phyloP scores from a whole-genome alignment of 2,329 filamentous ascomycete species.

The Peltaster fructicola region DNA sequence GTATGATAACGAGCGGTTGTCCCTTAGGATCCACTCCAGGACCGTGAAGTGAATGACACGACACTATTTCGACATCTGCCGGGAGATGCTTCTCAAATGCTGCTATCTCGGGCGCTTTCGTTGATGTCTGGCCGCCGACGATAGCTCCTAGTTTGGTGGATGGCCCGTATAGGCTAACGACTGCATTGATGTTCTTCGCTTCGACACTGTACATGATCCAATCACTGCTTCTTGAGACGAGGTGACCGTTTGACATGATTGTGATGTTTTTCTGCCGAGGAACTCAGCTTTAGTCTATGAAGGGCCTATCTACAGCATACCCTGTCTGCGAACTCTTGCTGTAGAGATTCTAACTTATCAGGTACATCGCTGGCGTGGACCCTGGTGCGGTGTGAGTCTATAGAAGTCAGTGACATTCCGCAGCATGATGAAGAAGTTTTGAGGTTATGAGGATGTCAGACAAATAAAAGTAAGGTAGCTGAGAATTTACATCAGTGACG shows the following conservation, averaged over 20 bases:
- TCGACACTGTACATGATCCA: slow-evolving; percentile 99
- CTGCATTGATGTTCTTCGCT: slow-evolving; percentile 70
- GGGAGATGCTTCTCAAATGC: slow-evolving; percentile 86
- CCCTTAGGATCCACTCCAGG: slow-evolving; percentile 74
- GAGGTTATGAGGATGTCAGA: slow-evolving; percentile 46
- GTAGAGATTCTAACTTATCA: slow-evolving; percentile 67
- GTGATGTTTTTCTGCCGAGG: slow-evolving; percentile 56
- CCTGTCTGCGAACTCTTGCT: slow-evolving; percentile 66
- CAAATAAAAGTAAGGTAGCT: slow-evolving; percentile 86
- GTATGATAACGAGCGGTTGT: slow-evolving; percentile 84
- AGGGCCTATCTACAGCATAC: slow-evolving; percentile 39
- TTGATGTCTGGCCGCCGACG: slow-evolving; percentile 93
- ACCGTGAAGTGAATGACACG: slow-evolving; percentile 90
- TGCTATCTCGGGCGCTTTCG: slow-evolving; percentile 80
- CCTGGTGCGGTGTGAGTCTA: slow-evolving; percentile 34
- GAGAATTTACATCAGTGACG: slow-evolving; percentile 98
- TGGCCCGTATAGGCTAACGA: slow-evolving; percentile 78
- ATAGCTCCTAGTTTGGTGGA: slow-evolving; percentile 92
- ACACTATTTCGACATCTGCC: slow-evolving; percentile 76
- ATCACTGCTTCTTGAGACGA: slow-evolving; percentile 90
- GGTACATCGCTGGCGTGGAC: slow-evolving; percentile 88
- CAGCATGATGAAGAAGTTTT: slow-evolving; percentile 3
- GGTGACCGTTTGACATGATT: slow-evolving; percentile 84
- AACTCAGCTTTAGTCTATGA: slow-evolving; percentile 25
- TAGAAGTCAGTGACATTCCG: slow-evolving; percentile 5